Percentiles rank a stretch among this genome's conserved stretches.
Conservation (phyloP, 805 yeast species). For the Ogataea pini region DNA sequence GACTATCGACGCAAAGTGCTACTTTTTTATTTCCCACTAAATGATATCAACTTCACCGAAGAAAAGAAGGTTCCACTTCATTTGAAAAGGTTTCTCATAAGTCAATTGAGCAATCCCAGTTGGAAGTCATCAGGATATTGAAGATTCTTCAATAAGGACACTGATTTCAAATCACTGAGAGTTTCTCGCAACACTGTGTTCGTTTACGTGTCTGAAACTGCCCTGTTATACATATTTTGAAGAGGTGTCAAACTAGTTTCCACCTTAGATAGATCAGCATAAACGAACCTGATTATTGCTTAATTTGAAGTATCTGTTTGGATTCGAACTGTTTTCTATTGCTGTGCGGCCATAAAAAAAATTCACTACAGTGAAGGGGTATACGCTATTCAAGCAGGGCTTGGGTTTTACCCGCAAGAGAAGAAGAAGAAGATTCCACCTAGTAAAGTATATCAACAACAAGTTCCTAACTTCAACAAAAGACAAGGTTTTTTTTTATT, state of each 20-base stretch:
- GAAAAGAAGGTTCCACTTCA: not conserved
- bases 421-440: conserved; percentile 5
- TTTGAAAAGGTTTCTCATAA: not conserved
- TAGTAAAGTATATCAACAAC: conserved; percentile 17
- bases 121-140: too few relatives aligned
- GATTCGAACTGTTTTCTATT: too few relatives aligned
- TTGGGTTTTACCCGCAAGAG: conserved; percentile 16
- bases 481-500: conserved; percentile 32
- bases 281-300: too few relatives aligned
- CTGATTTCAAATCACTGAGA: too few relatives aligned
- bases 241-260: not conserved
- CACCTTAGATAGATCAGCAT: too few relatives aligned
- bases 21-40: not conserved
- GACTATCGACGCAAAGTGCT: conserved; percentile 16
- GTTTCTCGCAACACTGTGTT: too few relatives aligned
- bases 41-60: not conserved
- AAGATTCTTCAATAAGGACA: too few relatives aligned
- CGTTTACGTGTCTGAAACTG: too few relatives aligned
- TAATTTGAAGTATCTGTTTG: too few relatives aligned
- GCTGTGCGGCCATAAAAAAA: not conserved
- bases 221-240: not conserved
- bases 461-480: conserved; percentile 21
- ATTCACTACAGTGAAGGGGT: conserved; percentile 16
- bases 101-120: too few relatives aligned
- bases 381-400: conserved; percentile 13